Percentiles rank a stretch among this genome's conserved stretches.
These are phyloP conservation scores for Vitis cinerea DNA, from an alignment of 164 flowering plant genomes.

Conservation along the genomic window DNA sequence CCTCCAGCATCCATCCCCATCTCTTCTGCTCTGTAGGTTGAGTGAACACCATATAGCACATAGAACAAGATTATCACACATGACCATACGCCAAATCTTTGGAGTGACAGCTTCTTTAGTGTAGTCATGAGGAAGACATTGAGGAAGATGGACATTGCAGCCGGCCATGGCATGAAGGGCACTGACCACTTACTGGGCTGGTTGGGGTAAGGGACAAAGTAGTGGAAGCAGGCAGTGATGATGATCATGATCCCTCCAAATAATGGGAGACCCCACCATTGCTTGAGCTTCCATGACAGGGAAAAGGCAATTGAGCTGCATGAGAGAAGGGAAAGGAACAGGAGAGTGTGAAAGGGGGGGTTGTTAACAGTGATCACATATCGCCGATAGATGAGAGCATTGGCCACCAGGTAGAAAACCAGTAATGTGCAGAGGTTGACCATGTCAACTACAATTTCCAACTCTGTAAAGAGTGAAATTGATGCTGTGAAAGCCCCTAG, in stretches of 20 bases:
- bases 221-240: conserved; percentile 46
- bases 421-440: conserved; percentile 73
- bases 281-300: conserved; percentile 55
- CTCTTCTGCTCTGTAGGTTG: conserved; percentile 68
- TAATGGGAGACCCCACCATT: conserved; percentile 43
- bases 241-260: conserved; percentile 40
- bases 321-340: conserved; percentile 67
- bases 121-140: conserved; percentile 72
- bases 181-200: conserved; percentile 50
- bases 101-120: conserved; percentile 42
- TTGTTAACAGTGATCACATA: conserved; percentile 38
- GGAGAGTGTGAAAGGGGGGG: conserved; percentile 41
- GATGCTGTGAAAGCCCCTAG: conserved; percentile 80
- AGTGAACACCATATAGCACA: conserved; percentile 78
- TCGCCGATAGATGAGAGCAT: conserved; percentile 68
- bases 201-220: conserved; percentile 25
- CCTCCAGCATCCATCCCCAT: conserved; percentile 28
- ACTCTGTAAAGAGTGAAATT: conserved; percentile 80
- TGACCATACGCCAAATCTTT: conserved; percentile 72
- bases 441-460: conserved; percentile 56
- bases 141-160: conserved; percentile 65
- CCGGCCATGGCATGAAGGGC: conserved; percentile 92
- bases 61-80: conserved; percentile 57
- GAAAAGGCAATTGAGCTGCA: conserved; percentile 56
- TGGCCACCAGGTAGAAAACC: conserved; percentile 85